Base-by-base conservation (phyloP, 208 protist genomes). In the Leishmania martiniquensis region DNA sequence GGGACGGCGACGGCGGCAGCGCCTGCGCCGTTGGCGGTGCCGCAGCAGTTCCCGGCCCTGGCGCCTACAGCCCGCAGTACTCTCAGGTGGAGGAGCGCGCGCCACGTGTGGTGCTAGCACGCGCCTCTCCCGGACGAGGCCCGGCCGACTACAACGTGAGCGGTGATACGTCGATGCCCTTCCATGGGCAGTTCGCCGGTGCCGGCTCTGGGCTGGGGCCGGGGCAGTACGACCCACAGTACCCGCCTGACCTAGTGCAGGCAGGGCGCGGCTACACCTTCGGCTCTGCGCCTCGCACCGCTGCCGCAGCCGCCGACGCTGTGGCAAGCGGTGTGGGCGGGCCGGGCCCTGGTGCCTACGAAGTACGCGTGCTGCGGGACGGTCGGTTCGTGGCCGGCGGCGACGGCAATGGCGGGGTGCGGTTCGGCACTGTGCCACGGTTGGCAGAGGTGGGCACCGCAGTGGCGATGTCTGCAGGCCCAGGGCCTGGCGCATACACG, bases 301-400 rank as follows among this genome's bases (percentile, higher is more conserved):
- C 49, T 17, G 49, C 12, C 45, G 68, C 25, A 47, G 66, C 39
- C 10, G 13, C 49, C 32, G 49, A 3, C 45, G 68, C 25, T 52
- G 66, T 52, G 39, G 71, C 34, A 25, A n/a, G 37, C 15, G 71
- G 6, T 13, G 20, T 37, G 52, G 68, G 59, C 29, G 75, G 60
- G 39, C 89, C 87, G 54, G 89, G 89, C 29, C 89, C 89, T 1
- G 89, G 89, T n/a, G 76, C 86, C 71, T 89, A 89, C 60, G 81
- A 84, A 20, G 73, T 79, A 34, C 57, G 45, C 13, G 1, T 73
- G 51, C 60, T 55, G 52, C 72, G 74, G n/a, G 73, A 79, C 37
- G 79, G 72, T 42, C 45, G 54, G 17, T 42, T 55, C 2, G 42
- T 67, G 57, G 42, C 51, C 37, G 37, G 51, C 52, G 59, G 72